These are phyloP conservation scores for Suillus weaverae DNA, from an alignment of 768 basidiomycete species.

Conservation along the genomic window DNA sequence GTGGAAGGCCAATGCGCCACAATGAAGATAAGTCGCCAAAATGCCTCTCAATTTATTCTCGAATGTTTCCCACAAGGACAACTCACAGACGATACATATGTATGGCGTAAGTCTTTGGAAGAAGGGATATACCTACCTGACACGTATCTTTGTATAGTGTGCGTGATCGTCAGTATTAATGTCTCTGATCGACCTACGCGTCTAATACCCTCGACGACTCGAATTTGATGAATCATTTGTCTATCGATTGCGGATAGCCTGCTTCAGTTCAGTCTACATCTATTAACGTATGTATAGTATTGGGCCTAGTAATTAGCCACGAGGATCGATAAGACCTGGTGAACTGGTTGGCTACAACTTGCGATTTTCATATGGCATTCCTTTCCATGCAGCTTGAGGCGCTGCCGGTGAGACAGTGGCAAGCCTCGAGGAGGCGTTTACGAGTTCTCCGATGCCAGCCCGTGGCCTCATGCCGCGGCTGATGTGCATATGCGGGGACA, in stretches of 20 bases:
- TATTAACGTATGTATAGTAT: neutral
- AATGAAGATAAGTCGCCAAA: neutral
- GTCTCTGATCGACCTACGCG: neutral
- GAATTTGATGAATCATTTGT: neutral
- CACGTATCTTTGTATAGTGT: neutral
- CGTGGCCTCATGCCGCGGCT: constrained; percentile 88
- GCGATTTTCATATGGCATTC: constrained; percentile 97
- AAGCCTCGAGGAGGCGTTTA: constrained; percentile 62
- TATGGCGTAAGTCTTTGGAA: neutral
- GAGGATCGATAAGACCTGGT: neutral
- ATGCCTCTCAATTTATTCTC: neutral
- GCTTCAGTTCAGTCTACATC: neutral
- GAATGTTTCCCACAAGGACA: neutral
- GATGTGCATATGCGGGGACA: constrained; percentile 83
- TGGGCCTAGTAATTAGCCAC: neutral
- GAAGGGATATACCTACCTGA: neutral
- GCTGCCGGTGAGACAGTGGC: constrained; percentile 83
- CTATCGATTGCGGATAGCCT: neutral
- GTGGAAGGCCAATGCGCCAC: neutral
- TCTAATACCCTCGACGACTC: neutral
- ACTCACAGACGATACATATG: neutral
- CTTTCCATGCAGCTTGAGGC: constrained; percentile 89
- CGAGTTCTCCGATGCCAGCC: constrained; percentile 77
- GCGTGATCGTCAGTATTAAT: neutral
- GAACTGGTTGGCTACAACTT: constrained; percentile 68